Conservation (phyloP, 352 stramenopile species). For the Aphanomyces astaci region DNA sequence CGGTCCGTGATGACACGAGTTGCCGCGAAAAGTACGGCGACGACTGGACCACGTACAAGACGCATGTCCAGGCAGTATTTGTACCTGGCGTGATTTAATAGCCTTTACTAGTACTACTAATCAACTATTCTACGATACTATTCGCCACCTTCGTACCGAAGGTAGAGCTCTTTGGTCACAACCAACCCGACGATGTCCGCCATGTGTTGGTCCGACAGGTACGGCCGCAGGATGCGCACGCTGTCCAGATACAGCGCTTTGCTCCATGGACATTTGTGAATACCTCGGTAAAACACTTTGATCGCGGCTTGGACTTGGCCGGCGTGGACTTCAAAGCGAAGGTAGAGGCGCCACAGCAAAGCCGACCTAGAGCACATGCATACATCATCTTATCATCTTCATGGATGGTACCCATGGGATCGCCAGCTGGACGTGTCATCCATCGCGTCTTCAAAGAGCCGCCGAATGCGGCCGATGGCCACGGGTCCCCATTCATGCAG, state of each 20-base stretch:
- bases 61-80: slow-evolving; percentile 26
- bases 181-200: slow-evolving; percentile 61
- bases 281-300: slow-evolving; percentile 64
- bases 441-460: slow-evolving; percentile 10
- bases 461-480: slow-evolving; percentile 41
- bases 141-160: slow-evolving; percentile 45
- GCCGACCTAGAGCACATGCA: slow-evolving; percentile 63
- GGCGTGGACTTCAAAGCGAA: slow-evolving; percentile 66
- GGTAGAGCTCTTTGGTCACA: slow-evolving; percentile 57
- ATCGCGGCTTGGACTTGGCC: slow-evolving; percentile 59
- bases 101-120: no score
- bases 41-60: slow-evolving; percentile 41
- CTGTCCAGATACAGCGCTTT: slow-evolving; percentile 68
- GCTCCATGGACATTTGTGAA: slow-evolving; percentile 68
- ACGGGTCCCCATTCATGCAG: slow-evolving; percentile 54
- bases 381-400: slow-evolving; percentile 5
- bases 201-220: slow-evolving; percentile 52
- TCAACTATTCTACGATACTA: no score
- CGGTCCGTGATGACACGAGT: slow-evolving; percentile 31
- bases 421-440: neutral
- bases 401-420: neutral
- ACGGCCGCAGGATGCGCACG: slow-evolving; percentile 48
- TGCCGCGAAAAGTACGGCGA: slow-evolving; percentile 43
- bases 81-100: neutral
- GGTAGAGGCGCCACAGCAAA: slow-evolving; percentile 61